Conservation (phyloP, 192 early-diverging fungal genomes). For the Gonapodya sp. region DNA sequence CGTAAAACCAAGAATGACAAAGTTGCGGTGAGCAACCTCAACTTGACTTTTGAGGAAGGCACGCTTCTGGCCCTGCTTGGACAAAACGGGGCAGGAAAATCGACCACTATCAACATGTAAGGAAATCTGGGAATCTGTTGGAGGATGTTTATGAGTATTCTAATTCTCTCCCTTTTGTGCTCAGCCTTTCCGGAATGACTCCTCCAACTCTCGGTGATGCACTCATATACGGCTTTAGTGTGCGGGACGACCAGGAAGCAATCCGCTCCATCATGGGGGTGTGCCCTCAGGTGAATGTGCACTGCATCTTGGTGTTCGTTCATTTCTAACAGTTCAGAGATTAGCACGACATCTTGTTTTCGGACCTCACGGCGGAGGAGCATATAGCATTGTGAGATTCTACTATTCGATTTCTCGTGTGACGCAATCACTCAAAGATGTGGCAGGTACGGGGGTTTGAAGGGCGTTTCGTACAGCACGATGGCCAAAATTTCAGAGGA, state of each 20-base stretch:
- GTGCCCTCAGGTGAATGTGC: conserved; percentile 42
- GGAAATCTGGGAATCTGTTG: too few species aligned
- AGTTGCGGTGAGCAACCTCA: conserved; percentile 40
- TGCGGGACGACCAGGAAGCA: conserved; percentile 45
- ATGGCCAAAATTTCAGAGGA: conserved; percentile 49
- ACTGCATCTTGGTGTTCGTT: neutral
- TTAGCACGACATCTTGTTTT: conserved; percentile 60
- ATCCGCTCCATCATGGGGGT: conserved; percentile 68
- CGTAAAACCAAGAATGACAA: conserved; percentile 30
- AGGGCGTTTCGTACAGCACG: conserved; percentile 47
- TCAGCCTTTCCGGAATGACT: conserved; percentile 53
- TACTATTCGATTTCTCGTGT: neutral
- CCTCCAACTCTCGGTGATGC: conserved; percentile 59
- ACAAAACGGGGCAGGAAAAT: conserved; percentile 71
- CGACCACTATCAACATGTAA: conserved; percentile 62
- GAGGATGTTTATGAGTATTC: too few species aligned
- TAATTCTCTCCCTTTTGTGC: neutral
- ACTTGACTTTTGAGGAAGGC: conserved; percentile 40
- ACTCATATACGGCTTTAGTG: conserved; percentile 45
- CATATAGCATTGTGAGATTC: conserved; percentile 45
- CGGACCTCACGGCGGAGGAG: conserved; percentile 62
- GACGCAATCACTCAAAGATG: neutral
- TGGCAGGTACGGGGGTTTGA: conserved; percentile 53
- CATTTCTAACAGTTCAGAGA: neutral
- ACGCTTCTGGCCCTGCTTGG: conserved; percentile 53